Evolutionary conservation across 177 flowering plant genomes (phyloP).

Genomic region (Vitis hybrid): DNA sequence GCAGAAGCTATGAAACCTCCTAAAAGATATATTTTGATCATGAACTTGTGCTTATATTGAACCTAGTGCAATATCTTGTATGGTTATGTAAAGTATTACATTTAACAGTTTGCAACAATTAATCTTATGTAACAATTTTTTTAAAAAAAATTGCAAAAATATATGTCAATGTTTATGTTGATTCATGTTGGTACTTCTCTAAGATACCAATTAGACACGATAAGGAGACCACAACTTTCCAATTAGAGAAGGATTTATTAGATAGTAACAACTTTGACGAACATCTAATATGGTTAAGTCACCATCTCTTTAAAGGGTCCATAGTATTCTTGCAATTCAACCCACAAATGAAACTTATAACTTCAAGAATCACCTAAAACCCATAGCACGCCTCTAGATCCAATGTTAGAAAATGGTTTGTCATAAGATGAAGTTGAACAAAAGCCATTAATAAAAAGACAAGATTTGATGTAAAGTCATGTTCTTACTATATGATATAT

Average conservation of each 20-base stretch:
- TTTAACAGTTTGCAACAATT: no score
- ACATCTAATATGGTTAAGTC: constrained; percentile 83
- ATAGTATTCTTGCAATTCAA: constrained; percentile 47
- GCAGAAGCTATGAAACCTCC: constrained; percentile 97
- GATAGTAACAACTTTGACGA: constrained; percentile 73
- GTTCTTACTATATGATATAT: no score
- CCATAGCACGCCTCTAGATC: constrained; percentile 76
- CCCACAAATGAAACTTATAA: constrained; percentile 45
- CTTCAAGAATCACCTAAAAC: constrained; percentile 73
- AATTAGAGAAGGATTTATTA: constrained; percentile 79
- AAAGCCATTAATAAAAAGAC: constrained; percentile 72
- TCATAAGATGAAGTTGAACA: constrained; percentile 51
- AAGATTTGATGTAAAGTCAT: constrained; percentile 28
- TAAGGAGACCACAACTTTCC: constrained; percentile 65
- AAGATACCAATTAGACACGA: constrained; percentile 77
- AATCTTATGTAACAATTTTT: no score
- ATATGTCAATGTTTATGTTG: background rate
- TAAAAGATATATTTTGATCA: constrained; percentile 47
- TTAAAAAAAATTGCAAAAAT: no score
- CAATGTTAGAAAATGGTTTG: constrained; percentile 70
- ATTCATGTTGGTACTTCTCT: constrained; percentile 14
- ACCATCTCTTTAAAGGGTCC: constrained; percentile 82
- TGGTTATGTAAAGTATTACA: no score
- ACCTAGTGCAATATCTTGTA: no score
- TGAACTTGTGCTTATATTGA: no score